Percentiles rank a stretch among this genome's conserved stretches.
Evolutionary conservation across 2,329 filamentous ascomycete genomes (phyloP).

Genomic region (Teratosphaeria nubilosa): DNA sequence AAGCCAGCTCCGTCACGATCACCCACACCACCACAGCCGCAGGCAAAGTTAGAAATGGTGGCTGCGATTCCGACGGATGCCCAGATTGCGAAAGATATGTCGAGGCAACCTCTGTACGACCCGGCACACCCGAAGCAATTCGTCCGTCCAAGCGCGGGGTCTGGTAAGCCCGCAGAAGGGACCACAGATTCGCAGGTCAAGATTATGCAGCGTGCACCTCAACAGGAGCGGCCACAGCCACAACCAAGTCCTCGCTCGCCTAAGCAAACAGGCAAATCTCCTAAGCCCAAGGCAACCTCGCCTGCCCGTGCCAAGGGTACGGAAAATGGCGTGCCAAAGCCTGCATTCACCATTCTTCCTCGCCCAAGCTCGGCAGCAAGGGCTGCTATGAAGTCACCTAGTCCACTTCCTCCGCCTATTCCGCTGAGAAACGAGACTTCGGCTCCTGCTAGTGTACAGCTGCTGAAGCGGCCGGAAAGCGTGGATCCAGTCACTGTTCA

Average conservation of each 20-base stretch:
- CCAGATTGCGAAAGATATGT: constrained; percentile 6
- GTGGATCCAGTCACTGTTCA: constrained; percentile 7
- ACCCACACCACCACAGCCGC: neutral
- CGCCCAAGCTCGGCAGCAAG: constrained; percentile 14
- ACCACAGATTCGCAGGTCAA: constrained; percentile 4
- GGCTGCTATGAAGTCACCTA: constrained; percentile 5
- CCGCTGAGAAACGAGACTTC: constrained; percentile 15
- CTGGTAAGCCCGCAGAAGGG: constrained; percentile 6
- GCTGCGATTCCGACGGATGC: neutral
- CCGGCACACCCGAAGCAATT: constrained; percentile 10
- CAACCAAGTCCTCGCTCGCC: constrained; percentile 1
- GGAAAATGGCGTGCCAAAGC: constrained; percentile 10
- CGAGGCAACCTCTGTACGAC: constrained; percentile 13
- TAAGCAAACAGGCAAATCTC: constrained; percentile 3
- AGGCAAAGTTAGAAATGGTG: neutral
- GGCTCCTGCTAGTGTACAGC: constrained; percentile 14
- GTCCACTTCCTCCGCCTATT: constrained; percentile 11
- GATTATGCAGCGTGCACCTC: constrained; percentile 10
- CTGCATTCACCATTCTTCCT: constrained; percentile 21
- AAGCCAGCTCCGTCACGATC: constrained; percentile 1
- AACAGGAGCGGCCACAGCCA: constrained; percentile 1
- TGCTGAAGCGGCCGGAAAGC: constrained; percentile 19
- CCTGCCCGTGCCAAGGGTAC: neutral
- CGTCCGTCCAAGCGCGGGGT: constrained; percentile 4
- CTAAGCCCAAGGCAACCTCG: constrained; percentile 3